Evolutionary conservation across 139 green algal species (phyloP), one percentile per base, ranked within the genome.

Genomic region (Auxenochlorella pyrenoidosa): DNA sequence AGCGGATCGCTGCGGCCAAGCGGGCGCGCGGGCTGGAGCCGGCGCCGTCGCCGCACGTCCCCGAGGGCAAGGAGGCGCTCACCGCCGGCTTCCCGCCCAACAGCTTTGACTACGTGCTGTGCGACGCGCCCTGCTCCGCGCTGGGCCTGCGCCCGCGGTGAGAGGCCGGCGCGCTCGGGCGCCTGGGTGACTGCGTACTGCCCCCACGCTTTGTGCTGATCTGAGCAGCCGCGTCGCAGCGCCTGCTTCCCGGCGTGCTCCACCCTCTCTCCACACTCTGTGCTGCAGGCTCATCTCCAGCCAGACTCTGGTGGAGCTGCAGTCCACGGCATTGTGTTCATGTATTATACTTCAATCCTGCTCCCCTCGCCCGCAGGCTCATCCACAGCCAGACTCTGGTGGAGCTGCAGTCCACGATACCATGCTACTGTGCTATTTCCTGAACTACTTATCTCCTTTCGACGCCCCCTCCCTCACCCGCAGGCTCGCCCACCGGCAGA

Each of bases 111-210:
- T 84, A 90, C 19, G 88, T 99, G 8, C 90, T 99, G 68, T 89
- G 99, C 65, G 97, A 99, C 84, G 95, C 95, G 3, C 97, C 97
- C 10, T 99, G 97, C 93, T 95, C 94, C 15, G 96, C 95, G 0
- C 89, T 99, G 30, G 97, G 97, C 16, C 91, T 99, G 41, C 87
- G 97, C 32, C 97, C 97, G 0, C 88, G 95, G 44, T 85, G 63
- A 32, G 80, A 4, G 4, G 26, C 12, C 5, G 24, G 26, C 60
- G 26, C 12, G 3, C 60, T 70, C 60, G n/a, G n/a, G n/a, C n/a
- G 24, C 60, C 26, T 70, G 60, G 8, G 26, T 54, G 47, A 54
- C 47, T 54, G 47, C 47, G 6, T 6, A 54, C 47, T n/a, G n/a
- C 47, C 47, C 8, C 47, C 47, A 54, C 47, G 47, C 47, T 75